These are phyloP conservation scores for Naganishia kalamii DNA, from an alignment of 768 basidiomycete genomes.

Conservation along the genomic window DNA sequence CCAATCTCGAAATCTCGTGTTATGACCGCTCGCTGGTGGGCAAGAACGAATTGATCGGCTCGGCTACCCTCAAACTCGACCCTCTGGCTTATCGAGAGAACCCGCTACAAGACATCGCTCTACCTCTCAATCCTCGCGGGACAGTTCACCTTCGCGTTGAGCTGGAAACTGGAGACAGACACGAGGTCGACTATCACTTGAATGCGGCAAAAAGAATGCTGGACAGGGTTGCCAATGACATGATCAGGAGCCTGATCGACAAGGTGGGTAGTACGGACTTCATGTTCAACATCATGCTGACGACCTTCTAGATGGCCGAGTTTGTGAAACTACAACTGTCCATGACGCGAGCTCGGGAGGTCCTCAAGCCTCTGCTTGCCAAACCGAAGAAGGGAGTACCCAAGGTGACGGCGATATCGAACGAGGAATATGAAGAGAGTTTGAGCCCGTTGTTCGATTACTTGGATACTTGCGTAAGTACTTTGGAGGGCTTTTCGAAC, in stretches of 20 bases:
- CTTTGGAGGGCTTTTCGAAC: neutral
- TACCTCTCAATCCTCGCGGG: conserved; percentile 41
- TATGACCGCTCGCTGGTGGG: conserved; percentile 45
- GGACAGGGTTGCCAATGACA: conserved; percentile 36
- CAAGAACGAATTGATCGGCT: conserved; percentile 44
- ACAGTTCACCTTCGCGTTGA: conserved; percentile 34
- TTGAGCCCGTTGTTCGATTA: conserved; percentile 40
- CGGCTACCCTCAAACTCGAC: conserved; percentile 39
- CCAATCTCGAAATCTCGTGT: conserved; percentile 32
- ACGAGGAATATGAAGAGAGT: conserved; percentile 38
- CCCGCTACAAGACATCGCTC: conserved; percentile 32
- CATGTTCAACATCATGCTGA: too few relatives aligned
- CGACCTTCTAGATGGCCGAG: conserved; percentile 33
- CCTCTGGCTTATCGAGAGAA: conserved; percentile 28
- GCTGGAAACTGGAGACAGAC: conserved; percentile 40
- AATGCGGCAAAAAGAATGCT: conserved; percentile 31
- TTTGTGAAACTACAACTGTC: conserved; percentile 31
- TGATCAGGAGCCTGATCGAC: conserved; percentile 39
- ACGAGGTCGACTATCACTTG: conserved; percentile 39
- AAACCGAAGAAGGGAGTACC: conserved; percentile 37
- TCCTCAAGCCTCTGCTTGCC: conserved; percentile 35
- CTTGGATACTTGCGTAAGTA: conserved; percentile 42
- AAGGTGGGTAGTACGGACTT: too few relatives aligned
- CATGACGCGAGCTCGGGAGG: conserved; percentile 19
- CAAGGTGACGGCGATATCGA: conserved; percentile 21